A percentile compares a stretch with the other conserved stretches of the same genome.
phyloP scores from a whole-genome alignment of 2,329 filamentous ascomycete genomes.

The Pseudogymnoascus sp. region DNA sequence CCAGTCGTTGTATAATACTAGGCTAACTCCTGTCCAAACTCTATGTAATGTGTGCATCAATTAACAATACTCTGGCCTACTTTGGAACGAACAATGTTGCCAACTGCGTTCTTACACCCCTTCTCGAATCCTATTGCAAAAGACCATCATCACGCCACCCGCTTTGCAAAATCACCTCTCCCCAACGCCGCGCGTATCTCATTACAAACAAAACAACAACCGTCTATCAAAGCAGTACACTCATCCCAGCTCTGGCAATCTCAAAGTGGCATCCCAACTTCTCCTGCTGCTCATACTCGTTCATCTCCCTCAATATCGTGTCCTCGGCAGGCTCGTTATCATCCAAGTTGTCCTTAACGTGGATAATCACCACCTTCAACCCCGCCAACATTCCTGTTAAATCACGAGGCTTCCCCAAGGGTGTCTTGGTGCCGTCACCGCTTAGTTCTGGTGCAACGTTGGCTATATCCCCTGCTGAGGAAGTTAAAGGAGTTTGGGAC shows the following conservation, averaged over 20 bases:
- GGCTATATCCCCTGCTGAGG: neutral
- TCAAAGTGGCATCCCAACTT: slow-evolving; percentile 72
- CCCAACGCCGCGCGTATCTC: neutral
- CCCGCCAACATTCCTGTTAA: slow-evolving; percentile 45
- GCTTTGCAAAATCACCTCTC: neutral
- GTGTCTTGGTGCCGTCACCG: neutral
- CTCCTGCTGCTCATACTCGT: slow-evolving; percentile 45
- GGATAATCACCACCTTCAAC: slow-evolving; percentile 77
- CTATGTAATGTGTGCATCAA: neutral
- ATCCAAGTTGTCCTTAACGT: slow-evolving; percentile 77
- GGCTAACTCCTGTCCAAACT: neutral
- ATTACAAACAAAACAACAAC: neutral
- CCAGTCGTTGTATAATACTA: neutral
- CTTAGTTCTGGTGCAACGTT: neutral
- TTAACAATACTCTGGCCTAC: neutral
- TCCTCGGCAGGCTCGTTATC: slow-evolving; percentile 60
- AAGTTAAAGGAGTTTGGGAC: neutral
- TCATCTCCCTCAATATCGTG: slow-evolving; percentile 61
- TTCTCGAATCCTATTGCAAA: neutral
- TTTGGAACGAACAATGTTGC: neutral
- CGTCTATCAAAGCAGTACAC: slow-evolving; percentile 22
- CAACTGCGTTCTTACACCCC: neutral
- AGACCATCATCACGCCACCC: neutral
- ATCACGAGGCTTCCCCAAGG: neutral
- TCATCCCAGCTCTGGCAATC: slow-evolving; percentile 58